A percentile compares a stretch with the other conserved stretches of the same genome.
These are phyloP conservation scores for Arabidopsis suecica DNA, from an alignment of 345 rosid genomes.

Conservation along the genomic window DNA sequence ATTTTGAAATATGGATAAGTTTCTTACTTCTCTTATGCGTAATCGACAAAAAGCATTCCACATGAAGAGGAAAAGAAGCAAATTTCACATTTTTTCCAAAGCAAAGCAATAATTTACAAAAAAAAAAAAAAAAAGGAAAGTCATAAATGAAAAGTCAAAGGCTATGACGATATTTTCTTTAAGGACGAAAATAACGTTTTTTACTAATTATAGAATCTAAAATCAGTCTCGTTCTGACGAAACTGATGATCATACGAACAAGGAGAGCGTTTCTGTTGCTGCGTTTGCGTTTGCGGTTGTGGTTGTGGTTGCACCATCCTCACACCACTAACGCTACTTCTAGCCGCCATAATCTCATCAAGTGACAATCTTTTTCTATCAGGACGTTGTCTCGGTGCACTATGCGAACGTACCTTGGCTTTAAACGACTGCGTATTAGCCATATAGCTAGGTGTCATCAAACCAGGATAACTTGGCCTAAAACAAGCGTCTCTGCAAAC, in stretches of 20 bases:
- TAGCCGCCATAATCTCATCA: constrained; percentile 75
- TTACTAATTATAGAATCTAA: constrained; percentile 47
- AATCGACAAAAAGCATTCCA: constrained; percentile 24
- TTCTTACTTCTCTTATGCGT: neutral
- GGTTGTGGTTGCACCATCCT: constrained; percentile 55
- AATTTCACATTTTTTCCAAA: neutral
- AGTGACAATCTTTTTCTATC: constrained; percentile 67
- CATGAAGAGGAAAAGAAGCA: neutral
- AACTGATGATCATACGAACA: constrained; percentile 36
- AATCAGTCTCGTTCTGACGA: constrained; percentile 27
- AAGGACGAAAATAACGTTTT: constrained; percentile 36
- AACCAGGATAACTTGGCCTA: constrained; percentile 51
- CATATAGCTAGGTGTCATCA: constrained; percentile 73
- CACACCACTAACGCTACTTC: constrained; percentile 79
- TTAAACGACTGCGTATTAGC: constrained; percentile 79
- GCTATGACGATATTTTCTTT: constrained; percentile 26
- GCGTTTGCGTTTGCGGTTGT: constrained; percentile 13
- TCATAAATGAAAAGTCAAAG: constrained; percentile 38
- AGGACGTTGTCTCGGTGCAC: constrained; percentile 94
- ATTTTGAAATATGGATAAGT: neutral
- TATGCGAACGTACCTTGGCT: constrained; percentile 80
- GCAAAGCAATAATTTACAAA: neutral
- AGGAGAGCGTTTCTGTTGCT: constrained; percentile 28
- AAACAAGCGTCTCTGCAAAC: constrained; percentile 62
- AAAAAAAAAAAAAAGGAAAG: neutral